Conservation (phyloP, 148 eudicot species). For the Linanthus parryae region DNA sequence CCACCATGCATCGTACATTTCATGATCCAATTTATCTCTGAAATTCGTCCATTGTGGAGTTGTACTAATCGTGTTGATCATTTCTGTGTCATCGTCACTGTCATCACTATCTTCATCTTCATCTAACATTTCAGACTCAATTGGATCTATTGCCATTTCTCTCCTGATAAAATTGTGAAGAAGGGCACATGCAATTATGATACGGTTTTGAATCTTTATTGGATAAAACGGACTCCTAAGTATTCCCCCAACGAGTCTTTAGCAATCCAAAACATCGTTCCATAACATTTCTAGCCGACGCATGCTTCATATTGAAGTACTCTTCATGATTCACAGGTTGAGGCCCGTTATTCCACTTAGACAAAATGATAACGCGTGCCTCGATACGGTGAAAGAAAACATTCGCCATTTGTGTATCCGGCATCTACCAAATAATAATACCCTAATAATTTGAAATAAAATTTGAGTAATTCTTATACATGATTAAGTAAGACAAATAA, state of each 20-base stretch:
- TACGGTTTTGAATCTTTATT: constrained; percentile 12
- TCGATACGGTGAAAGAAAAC: constrained; percentile 17
- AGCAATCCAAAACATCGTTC: constrained; percentile 16
- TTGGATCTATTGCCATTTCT: background rate
- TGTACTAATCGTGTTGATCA: background rate
- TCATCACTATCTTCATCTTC: background rate
- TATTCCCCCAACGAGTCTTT: constrained; percentile 16
- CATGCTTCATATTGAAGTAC: constrained; percentile 20
- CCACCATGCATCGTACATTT: background rate
- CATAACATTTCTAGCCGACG: constrained; percentile 15
- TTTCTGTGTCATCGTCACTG: background rate
- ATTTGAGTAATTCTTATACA: too few relatives aligned
- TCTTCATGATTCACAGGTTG: constrained; percentile 6
- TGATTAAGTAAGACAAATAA: background rate
- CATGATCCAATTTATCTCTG: too few relatives aligned
- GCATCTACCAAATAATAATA: constrained; percentile 17
- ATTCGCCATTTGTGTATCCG: constrained; percentile 16
- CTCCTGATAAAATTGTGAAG: constrained; percentile 18
- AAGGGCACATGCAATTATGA: constrained; percentile 15
- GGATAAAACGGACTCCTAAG: constrained; percentile 14
- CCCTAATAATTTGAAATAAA: too few relatives aligned
- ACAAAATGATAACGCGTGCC: constrained; percentile 9
- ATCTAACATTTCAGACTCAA: background rate
- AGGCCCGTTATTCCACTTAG: background rate
- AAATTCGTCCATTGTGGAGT: too few relatives aligned